Evolutionary conservation across 1,284 basidiomycete genomes (phyloP).

Genomic region (Puccinia coronata): DNA sequence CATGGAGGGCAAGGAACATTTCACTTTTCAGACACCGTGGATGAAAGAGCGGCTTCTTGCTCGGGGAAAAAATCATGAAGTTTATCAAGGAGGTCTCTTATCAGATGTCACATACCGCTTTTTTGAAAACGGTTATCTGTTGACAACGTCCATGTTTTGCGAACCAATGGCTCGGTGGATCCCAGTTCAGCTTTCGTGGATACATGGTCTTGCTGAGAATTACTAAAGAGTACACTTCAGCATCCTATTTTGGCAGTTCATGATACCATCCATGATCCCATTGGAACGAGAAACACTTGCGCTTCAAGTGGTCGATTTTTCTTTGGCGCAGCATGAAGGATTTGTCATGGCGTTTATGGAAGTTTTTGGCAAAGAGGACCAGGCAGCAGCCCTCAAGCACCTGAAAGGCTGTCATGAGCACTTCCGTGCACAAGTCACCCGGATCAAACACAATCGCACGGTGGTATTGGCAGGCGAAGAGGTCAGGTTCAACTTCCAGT

Average conservation of each 20-base stretch:
- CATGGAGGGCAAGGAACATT: neutral
- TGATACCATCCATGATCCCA: neutral
- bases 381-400: neutral
- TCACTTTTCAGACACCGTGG: neutral
- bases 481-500: neutral
- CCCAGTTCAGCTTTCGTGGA: no score
- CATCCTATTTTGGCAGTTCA: neutral
- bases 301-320: neutral
- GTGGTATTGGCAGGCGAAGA: neutral
- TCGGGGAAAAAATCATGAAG: neutral
- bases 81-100: neutral
- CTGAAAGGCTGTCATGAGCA: slow-evolving; percentile 4
- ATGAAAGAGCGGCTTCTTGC: neutral
- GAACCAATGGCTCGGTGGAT: no score
- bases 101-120: neutral
- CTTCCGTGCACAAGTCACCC: slow-evolving; percentile 1
- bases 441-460: neutral
- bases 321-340: slow-evolving; percentile 12
- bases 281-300: neutral
- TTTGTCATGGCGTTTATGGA: slow-evolving; percentile 9
- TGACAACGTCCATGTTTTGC: no score
- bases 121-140: no score
- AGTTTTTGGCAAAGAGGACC: no score
- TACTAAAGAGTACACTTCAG: neutral
- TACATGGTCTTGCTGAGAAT: no score